phyloP scores from a whole-genome alignment of 2,329 filamentous ascomycete genomes.

The Daldinia sp. region DNA sequence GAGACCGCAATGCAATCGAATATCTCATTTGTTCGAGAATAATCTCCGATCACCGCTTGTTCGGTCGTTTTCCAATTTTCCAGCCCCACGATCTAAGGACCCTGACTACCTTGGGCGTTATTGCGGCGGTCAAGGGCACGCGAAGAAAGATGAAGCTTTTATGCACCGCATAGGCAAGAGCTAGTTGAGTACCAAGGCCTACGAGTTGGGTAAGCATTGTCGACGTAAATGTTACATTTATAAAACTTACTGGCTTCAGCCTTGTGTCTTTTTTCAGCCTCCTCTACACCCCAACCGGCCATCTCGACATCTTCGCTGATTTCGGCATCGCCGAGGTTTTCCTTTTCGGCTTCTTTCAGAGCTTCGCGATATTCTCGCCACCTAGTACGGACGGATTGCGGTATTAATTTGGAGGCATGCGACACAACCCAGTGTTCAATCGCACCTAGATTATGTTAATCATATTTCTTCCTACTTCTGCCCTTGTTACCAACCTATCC shows the following conservation, averaged over 20 bases:
- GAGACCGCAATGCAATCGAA: neutral
- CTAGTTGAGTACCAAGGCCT: constrained; percentile 81
- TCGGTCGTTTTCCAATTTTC: constrained; percentile 82
- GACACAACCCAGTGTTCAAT: constrained; percentile 74
- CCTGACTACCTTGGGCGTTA: constrained; percentile 95
- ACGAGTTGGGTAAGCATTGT: constrained; percentile 28
- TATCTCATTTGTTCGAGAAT: neutral
- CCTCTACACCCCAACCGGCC: constrained; percentile 67
- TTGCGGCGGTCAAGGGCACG: constrained; percentile 89
- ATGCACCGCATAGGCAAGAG: constrained; percentile 94
- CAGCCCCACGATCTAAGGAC: constrained; percentile 87
- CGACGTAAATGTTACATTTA: neutral
- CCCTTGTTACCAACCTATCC: constrained; percentile 70
- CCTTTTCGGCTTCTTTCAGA: constrained; percentile 55
- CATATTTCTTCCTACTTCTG: neutral
- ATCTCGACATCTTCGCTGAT: constrained; percentile 59
- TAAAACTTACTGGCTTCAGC: constrained; percentile 76
- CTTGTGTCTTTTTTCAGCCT: constrained; percentile 67
- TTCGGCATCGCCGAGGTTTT: constrained; percentile 54
- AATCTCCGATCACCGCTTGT: constrained; percentile 35
- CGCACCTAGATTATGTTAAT: constrained; percentile 54
- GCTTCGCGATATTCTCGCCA: constrained; percentile 60
- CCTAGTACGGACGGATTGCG: constrained; percentile 63
- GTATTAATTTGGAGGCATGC: constrained; percentile 65
- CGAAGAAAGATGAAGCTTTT: constrained; percentile 97